phyloP scores from a whole-genome alignment of 2,329 filamentous ascomycete species.

The Aureobasidium sp. region DNA sequence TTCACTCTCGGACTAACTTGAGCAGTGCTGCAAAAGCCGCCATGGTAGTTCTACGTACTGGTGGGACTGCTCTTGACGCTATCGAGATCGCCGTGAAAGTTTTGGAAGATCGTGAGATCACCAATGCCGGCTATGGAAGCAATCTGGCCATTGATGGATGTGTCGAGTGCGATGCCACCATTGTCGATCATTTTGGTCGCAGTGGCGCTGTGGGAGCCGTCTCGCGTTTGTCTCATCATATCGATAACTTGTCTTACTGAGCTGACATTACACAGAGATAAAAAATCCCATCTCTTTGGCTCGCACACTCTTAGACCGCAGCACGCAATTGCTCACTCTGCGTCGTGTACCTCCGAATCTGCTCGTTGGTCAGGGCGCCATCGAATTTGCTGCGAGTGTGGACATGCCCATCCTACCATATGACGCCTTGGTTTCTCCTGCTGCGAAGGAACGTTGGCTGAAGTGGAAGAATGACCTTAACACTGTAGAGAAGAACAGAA shows the following conservation, averaged over 20 bases:
- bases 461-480: conserved; percentile 69
- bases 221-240: conserved; percentile 57
- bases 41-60: conserved; percentile 73
- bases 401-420: conserved; percentile 67
- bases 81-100: conserved; percentile 82
- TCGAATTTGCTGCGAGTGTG: conserved; percentile 74
- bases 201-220: conserved; percentile 92
- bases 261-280: conserved; percentile 54
- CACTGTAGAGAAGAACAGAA: conserved; percentile 47
- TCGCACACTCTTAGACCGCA: conserved; percentile 71
- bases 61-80: conserved; percentile 76
- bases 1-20: not conserved
- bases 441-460: conserved; percentile 68
- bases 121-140: conserved; percentile 92
- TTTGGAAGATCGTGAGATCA: conserved; percentile 90
- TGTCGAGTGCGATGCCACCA: conserved; percentile 90
- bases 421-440: conserved; percentile 71
- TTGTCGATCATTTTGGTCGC: conserved; percentile 83
- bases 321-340: conserved; percentile 69
- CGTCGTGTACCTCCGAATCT: conserved; percentile 88
- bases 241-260: not conserved
- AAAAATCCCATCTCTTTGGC: conserved; percentile 89
- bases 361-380: conserved; percentile 77
- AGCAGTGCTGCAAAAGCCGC: conserved; percentile 71
- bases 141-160: conserved; percentile 85